These are phyloP conservation scores for Calonectria ilicicola DNA, from an alignment of 2,329 filamentous ascomycete species.

Conservation along the genomic window DNA sequence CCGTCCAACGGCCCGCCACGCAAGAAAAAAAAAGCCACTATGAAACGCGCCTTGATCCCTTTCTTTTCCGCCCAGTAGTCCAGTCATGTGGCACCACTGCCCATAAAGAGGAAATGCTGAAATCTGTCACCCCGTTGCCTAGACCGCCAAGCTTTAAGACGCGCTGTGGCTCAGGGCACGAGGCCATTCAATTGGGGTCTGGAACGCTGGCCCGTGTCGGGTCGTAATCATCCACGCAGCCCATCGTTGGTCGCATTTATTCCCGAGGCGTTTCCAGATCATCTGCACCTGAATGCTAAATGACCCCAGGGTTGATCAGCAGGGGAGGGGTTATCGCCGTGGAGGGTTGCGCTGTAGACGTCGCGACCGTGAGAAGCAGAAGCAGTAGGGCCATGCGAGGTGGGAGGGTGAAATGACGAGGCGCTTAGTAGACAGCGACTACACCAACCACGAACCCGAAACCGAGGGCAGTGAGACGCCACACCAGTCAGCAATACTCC, in stretches of 20 bases:
- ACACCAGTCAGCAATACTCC: not conserved
- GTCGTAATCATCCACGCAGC: slow-evolving; percentile 23
- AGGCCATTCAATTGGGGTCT: slow-evolving; percentile 32
- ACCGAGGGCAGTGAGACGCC: slow-evolving; percentile 4
- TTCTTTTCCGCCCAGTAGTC: not conserved
- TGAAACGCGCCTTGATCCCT: slow-evolving; percentile 9
- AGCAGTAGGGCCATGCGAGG: not conserved
- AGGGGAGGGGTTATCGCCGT: not conserved
- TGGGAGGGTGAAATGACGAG: not conserved
- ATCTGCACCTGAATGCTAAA: not conserved
- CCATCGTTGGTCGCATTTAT: slow-evolving; percentile 29
- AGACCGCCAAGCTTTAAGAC: slow-evolving; percentile 1
- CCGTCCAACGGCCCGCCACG: slow-evolving; percentile 27
- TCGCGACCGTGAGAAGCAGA: not conserved
- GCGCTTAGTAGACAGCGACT: not conserved
- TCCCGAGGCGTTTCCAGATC: slow-evolving; percentile 40
- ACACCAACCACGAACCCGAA: slow-evolving; percentile 16
- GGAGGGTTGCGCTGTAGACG: not conserved
- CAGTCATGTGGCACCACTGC: slow-evolving; percentile 2
- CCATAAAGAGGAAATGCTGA: not conserved
- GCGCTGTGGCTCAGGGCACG: slow-evolving; percentile 39
- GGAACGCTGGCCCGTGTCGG: slow-evolving; percentile 20
- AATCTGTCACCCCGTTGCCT: not conserved
- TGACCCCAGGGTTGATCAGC: slow-evolving; percentile 4
- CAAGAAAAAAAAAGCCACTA: not conserved